These are phyloP conservation scores for Suillus paluster DNA, from an alignment of 768 basidiomycete genomes.

Conservation along the genomic window DNA sequence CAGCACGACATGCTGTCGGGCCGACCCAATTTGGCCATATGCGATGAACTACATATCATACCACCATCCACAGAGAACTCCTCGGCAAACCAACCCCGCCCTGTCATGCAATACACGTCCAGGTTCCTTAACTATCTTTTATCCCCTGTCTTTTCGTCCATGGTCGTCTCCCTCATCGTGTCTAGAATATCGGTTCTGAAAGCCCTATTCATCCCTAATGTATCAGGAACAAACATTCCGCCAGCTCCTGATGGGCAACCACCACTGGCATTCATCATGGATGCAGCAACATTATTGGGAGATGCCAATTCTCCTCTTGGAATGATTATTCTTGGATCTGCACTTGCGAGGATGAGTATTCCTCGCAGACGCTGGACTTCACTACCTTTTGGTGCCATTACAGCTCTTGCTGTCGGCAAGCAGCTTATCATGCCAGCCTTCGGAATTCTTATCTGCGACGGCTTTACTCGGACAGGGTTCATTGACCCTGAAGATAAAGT, in stretches of 20 bases:
- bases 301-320: conserved; percentile 67
- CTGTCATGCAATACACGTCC: neutral
- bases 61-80: neutral
- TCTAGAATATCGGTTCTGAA: conserved; percentile 61
- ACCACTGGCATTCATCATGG: conserved; percentile 63
- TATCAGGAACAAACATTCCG: conserved; percentile 48
- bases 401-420: conserved; percentile 54
- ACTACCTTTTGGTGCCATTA: conserved; percentile 57
- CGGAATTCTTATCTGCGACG: conserved; percentile 60
- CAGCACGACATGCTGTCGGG: conserved; percentile 6
- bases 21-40: neutral
- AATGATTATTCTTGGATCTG: conserved; percentile 63
- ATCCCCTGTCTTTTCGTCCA: conserved; percentile 54
- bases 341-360: conserved; percentile 61
- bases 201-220: conserved; percentile 56
- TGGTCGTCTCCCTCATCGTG: conserved; percentile 58
- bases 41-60: neutral
- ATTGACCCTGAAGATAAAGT: conserved; percentile 59
- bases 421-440: conserved; percentile 61
- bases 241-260: conserved; percentile 69
- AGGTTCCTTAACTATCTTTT: conserved; percentile 43
- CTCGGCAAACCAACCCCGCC: neutral
- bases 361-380: conserved; percentile 49
- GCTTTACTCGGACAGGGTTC: conserved; percentile 49
- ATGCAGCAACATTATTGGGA: conserved; percentile 62